Base-by-base conservation (phyloP, 2,329 filamentous ascomycete genomes). In the Tolypocladium endophyticum region DNA sequence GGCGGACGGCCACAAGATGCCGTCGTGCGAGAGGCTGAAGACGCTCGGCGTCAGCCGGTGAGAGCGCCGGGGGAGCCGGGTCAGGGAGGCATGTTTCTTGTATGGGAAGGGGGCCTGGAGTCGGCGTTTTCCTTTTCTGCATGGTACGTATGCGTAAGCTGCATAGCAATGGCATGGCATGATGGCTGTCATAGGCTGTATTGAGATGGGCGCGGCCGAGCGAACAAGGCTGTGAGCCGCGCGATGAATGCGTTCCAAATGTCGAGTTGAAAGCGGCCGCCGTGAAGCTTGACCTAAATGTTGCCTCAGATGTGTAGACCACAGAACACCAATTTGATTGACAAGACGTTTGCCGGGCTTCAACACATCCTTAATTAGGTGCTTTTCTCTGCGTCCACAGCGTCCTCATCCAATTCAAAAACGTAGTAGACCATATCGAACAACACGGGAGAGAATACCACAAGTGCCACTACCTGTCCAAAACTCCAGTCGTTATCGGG, bases 1-100 rank as follows among this genome's bases (percentile, higher is more conserved):
- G 61, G 92, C 92, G 36, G 74, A 79, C 39, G 72, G 73, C 23
- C 81, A 76, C 62, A 75, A 77, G 62, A 80, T 79, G 77, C 76
- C 76, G 20, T 77, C 77, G 59, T 87, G 84, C 68, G 72, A 78
- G 62, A 74, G 81, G 63, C 70, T 87, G 62, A 72, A 77, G 53
- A 72, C 70, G 38, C 67, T 84, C 60, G 69, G 71, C 3, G 39
- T 61, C 47, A 50, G 52, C 50, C 57, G 56, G 56, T 58, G 56
- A 60, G 50, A 53, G 1, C n/a, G 28, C 9, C 28, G 1, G 30
- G 20, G 18, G 33, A 5, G 30, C 11, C 8, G 28, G 30, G 20
- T 9, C n/a, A 23, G 6, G 57, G 25, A 36, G 16, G 20, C 39
- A 30, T 20, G 43, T 20, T 54, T 53, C 14, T 9, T 41, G 45